Evolutionary conservation across 2,329 filamentous ascomycete genomes (phyloP).

Genomic region (Aureobasidium sp.): DNA sequence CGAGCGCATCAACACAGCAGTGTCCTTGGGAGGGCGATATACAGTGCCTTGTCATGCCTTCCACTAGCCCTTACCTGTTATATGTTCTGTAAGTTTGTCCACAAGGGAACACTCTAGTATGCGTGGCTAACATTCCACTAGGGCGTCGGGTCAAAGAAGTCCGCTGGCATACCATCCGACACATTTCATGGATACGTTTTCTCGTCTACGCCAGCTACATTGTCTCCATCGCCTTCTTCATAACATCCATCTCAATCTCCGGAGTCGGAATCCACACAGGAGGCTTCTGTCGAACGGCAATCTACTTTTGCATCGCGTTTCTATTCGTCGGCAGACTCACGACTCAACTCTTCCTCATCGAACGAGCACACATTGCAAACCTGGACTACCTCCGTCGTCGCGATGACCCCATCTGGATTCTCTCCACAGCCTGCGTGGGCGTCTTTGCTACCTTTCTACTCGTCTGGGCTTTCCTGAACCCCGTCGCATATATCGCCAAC

Average conservation of each 20-base stretch:
- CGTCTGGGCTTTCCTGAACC: conserved; percentile 23
- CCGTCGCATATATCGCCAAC: conserved; percentile 27
- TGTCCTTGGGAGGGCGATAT: background rate
- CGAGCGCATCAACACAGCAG: background rate
- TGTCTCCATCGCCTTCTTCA: conserved; percentile 29
- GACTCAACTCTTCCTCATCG: conserved; percentile 37
- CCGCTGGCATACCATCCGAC: conserved; percentile 17
- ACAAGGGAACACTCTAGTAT: background rate
- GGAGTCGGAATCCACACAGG: conserved; percentile 26
- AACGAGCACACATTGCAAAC: conserved; percentile 34
- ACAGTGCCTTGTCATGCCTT: background rate
- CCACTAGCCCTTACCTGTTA: conserved; percentile 3
- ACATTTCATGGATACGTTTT: conserved; percentile 27
- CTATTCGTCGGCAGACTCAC: conserved; percentile 30
- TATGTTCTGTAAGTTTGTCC: conserved; percentile 4
- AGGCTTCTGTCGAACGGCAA: conserved; percentile 28
- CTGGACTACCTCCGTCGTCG: conserved; percentile 27
- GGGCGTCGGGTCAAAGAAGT: conserved; percentile 16
- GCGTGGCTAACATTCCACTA: background rate
- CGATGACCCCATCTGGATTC: conserved; percentile 32
- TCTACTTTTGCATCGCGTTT: conserved; percentile 34
- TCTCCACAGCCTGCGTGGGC: conserved; percentile 22
- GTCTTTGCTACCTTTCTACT: conserved; percentile 20
- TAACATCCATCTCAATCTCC: conserved; percentile 29
- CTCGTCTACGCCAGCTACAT: conserved; percentile 32